Base-by-base conservation (phyloP, 1,284 basidiomycete species). In the Veloporphyrellus conicus region DNA sequence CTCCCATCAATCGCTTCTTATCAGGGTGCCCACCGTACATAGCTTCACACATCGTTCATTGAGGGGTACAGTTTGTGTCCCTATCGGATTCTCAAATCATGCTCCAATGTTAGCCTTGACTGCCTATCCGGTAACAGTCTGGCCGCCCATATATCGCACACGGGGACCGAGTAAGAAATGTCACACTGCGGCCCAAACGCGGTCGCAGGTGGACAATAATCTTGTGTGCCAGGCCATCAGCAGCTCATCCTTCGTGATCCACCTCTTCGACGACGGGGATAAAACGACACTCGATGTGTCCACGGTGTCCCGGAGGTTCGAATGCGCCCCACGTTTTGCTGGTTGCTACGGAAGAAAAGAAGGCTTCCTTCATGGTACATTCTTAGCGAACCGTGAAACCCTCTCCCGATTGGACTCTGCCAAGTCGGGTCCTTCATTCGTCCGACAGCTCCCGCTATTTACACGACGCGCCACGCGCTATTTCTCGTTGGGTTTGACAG, bases 1-100 rank as follows among this genome's bases (percentile, higher is more conserved):
- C 59, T 59, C 62, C 65, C 70, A 74, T 72, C 71, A 73, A 61
- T 72, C 71, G 69, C 69, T 58, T 64, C 66, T 72, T 72, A 72
- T 73, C 72, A 59, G 62, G 59, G 54, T 54, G 54, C 52, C 45
- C 56, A 53, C 63, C 66, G 57, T 57, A 63, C 62, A 68, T 66
- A 66, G 61, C 60, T 67, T 67, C 67, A 67, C 63, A 58, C 61
- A 66, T 62, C 43, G 49, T 50, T 48, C 59, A 52, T 57, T 52
- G 47, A 59, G 57, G 53, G 47, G 49, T 47, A 62, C 61, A 52
- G 47, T 60, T 54, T 32, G 47, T 51, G 61, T 64, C 54, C 58
- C 62, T 63, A 63, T 65, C 62, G 61, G 62, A 60, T 57, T 60
- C 50, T 52, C 52, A 59, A 59, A 54, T 61, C 36, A 52, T 54